Evolutionary conservation across 164 flowering plant genomes (phyloP).

Genomic region (Aristolochia fimbriata): DNA sequence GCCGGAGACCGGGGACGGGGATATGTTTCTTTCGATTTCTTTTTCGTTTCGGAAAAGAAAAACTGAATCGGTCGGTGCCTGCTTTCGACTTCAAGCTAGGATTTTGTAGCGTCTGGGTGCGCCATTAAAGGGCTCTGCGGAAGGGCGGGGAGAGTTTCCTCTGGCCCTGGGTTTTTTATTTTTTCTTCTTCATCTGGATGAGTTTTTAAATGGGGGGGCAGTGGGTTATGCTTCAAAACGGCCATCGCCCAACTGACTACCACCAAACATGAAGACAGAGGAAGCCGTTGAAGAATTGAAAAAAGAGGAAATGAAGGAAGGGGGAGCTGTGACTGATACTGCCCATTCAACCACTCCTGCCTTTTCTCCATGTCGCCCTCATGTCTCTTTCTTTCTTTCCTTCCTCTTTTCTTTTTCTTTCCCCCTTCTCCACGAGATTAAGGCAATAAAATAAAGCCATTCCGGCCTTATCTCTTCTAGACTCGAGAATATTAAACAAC

Average conservation of each 20-base stretch:
- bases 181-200: background rate
- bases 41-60: too few relatives aligned
- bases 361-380: slow-evolving; percentile 6
- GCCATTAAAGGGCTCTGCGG: too few relatives aligned
- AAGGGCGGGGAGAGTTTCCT: background rate
- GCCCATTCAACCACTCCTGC: slow-evolving; percentile 10
- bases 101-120: too few relatives aligned
- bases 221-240: slow-evolving; percentile 5
- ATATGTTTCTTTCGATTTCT: too few relatives aligned
- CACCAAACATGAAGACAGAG: slow-evolving; percentile 13
- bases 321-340: slow-evolving; percentile 2
- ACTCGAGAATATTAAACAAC: background rate
- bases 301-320: background rate
- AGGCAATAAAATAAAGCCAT: slow-evolving; percentile 1
- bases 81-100: too few relatives aligned
- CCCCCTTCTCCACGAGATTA: background rate
- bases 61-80: too few relatives aligned
- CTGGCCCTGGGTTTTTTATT: too few relatives aligned
- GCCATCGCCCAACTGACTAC: slow-evolving; percentile 11
- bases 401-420: background rate
- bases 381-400: slow-evolving; percentile 1
- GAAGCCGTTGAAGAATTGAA: slow-evolving; percentile 11
- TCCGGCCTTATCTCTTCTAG: background rate
- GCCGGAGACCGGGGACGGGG: too few relatives aligned
- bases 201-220: background rate